These are phyloP conservation scores for Phytophthora meadii DNA, from an alignment of 352 stramenopile genomes.

Conservation along the genomic window DNA sequence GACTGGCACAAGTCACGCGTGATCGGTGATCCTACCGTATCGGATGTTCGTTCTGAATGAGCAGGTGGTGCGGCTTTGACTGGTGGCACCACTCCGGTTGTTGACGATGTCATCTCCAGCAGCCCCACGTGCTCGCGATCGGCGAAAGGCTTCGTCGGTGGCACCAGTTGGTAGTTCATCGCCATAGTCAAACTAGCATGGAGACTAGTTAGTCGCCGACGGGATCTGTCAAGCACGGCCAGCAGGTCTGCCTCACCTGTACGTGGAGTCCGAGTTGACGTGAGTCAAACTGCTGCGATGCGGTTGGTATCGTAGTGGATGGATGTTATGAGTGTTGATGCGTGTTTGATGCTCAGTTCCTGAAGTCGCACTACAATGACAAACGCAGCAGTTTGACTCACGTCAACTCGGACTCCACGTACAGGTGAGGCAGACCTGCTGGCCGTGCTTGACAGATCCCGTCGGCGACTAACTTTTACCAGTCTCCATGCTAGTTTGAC, in stretches of 20 bases:
- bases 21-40: constrained; percentile 11
- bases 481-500: constrained; percentile 1
- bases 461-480: constrained; percentile 25
- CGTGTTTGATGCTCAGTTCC: too few relatives aligned
- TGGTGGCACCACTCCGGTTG: constrained; percentile 2
- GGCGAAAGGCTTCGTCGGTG: constrained; percentile 9
- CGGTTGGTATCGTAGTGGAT: not conserved
- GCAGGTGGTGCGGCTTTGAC: constrained; percentile 22
- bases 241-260: constrained; percentile 21
- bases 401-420: constrained; percentile 10
- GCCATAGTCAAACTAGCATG: constrained; percentile 5
- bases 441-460: constrained; percentile 25
- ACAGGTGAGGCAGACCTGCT: constrained; percentile 21
- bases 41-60: constrained; percentile 6
- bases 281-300: constrained; percentile 15
- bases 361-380: too few relatives aligned
- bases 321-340: too few relatives aligned
- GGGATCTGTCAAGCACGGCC: constrained; percentile 25
- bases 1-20: constrained; percentile 19
- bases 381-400: constrained; percentile 13
- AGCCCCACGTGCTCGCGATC: constrained; percentile 10
- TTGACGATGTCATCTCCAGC: constrained; percentile 5
- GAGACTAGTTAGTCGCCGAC: constrained; percentile 10
- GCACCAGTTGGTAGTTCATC: constrained; percentile 1
- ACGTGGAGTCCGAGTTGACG: constrained; percentile 12